Base-by-base conservation (phyloP, 768 basidiomycete genomes). In the Phlebiopsis gigantea region DNA sequence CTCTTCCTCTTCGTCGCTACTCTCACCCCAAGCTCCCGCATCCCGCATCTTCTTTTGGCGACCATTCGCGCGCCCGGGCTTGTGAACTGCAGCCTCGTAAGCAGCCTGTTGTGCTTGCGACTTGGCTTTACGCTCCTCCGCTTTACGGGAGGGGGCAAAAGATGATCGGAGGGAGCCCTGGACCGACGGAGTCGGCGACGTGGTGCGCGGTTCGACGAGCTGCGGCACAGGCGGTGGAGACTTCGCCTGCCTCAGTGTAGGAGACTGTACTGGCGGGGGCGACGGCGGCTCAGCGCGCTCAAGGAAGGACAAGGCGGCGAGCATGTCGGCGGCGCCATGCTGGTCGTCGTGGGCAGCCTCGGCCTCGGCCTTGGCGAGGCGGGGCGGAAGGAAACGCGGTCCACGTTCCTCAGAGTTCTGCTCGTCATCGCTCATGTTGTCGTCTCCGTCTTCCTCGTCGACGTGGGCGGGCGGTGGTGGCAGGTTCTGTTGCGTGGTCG, bases 121-220 rank as follows among this genome's bases (percentile, higher is more conserved):
- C 66, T 88, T 90, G 7, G 90, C 88, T 63, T 89, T 88, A 53
- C 96, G 80, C 66, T 98, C 87, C 21, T 84, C 83, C 39, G 93
- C 93, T 61, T 87, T 83, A 65, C 82, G 88, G 17, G 88, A 90
- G 1, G 87, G 87, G 0, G 93, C 90, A 67, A 98, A 98, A 3
- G 95, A 93, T 0, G 93, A 95, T 53, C 83, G 84, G 72, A 80
- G 88, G 53, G 82, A 80, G 19, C 63, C 63, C 22, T 61, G 50
- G 9, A 57, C 54, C 22, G 69, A 61, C 17, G 63, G 53, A 21
- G 65, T 62, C 22, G 68, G 69, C 2, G 66, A 69, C 31, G 61
- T 58, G 31, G 61, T 60, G 39, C 62, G 60, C 0, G 70, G 66
- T 51, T 66, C 64, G 17, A 61, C 56, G 47, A 64, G 56, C 34